Evolutionary conservation across 331 rosid species (phyloP).

Genomic region (Pyrus hybrid): DNA sequence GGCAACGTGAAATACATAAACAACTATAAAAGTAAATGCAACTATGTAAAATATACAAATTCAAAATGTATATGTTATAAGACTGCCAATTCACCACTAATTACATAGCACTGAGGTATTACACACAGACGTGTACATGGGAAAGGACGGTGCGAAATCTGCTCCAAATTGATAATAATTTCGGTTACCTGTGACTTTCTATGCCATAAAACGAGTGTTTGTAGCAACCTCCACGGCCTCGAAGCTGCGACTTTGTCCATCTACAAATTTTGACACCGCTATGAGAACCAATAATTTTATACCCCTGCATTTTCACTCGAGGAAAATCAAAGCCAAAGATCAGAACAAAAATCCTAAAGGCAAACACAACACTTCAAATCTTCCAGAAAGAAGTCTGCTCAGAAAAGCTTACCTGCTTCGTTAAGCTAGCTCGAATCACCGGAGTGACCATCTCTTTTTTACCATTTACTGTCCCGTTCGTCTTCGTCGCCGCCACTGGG

Average conservation of each 20-base stretch:
- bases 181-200: conserved; percentile 84
- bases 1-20: background rate
- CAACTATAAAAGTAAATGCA: background rate
- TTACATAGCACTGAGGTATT: background rate
- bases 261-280: conserved; percentile 98
- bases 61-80: background rate
- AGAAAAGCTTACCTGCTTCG: conserved; percentile 57
- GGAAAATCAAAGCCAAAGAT: background rate
- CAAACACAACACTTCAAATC: background rate
- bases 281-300: conserved; percentile 89
- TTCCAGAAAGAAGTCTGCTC: background rate
- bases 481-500: conserved; percentile 23
- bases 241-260: conserved; percentile 97
- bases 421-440: conserved; percentile 79
- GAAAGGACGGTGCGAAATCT: background rate
- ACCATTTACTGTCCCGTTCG: conserved; percentile 60
- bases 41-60: background rate
- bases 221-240: conserved; percentile 98
- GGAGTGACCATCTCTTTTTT: conserved; percentile 87
- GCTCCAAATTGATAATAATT: background rate
- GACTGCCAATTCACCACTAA: background rate
- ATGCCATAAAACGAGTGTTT: conserved; percentile 99
- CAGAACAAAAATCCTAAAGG: background rate
- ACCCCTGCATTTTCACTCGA: conserved; percentile 59
- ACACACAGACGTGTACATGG: background rate